Evolutionary conservation across 2,329 filamentous ascomycete species (phyloP).

Genomic region (Drechslera avenae): DNA sequence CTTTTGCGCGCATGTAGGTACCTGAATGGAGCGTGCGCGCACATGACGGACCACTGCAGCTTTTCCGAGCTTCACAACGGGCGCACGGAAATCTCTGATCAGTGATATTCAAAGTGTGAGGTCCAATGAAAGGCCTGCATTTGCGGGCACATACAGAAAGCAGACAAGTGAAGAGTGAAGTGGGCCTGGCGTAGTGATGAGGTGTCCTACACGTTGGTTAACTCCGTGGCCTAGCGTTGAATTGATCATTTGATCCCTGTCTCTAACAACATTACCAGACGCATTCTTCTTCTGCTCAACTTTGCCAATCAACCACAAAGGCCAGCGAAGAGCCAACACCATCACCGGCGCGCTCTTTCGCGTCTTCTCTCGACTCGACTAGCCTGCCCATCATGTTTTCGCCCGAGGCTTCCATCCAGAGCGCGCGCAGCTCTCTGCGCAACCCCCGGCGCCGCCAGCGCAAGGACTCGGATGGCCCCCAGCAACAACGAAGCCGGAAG

Average conservation of each 20-base stretch:
- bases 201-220: constrained; percentile 6
- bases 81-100: no score
- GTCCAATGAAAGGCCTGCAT: no score
- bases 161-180: background rate
- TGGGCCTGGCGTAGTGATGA: background rate
- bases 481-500: constrained; percentile 52
- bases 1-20: no score
- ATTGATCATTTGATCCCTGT: constrained; percentile 14
- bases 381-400: constrained; percentile 45
- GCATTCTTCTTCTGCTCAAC: constrained; percentile 19
- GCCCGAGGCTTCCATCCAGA: constrained; percentile 44
- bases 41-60: no score
- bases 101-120: no score
- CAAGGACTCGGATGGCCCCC: constrained; percentile 51
- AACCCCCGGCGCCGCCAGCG: constrained; percentile 55
- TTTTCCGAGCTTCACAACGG: no score
- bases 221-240: constrained; percentile 14
- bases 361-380: constrained; percentile 23
- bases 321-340: constrained; percentile 25
- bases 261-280: constrained; percentile 20
- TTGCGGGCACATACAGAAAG: background rate
- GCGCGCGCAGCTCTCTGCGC: constrained; percentile 48
- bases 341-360: constrained; percentile 39
- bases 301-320: constrained; percentile 24
- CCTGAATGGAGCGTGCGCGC: no score